Percentiles rank a stretch among this genome's conserved stretches.
Evolutionary conservation across 1,284 basidiomycete genomes (phyloP).

Genomic region (Ganoderma multipileum): DNA sequence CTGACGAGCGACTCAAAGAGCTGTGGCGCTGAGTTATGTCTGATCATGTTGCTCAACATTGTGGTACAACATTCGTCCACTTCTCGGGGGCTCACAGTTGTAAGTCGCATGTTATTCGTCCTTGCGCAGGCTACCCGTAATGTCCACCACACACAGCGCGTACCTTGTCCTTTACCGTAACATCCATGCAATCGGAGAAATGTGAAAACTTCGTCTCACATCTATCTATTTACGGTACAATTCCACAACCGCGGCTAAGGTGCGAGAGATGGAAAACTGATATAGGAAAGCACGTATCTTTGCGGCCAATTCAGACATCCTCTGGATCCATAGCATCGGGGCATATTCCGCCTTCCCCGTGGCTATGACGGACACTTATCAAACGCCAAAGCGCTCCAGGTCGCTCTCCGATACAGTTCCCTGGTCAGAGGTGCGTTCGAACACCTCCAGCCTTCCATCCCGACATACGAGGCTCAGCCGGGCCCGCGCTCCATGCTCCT

Average conservation of each 20-base stretch:
- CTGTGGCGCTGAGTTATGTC: background rate
- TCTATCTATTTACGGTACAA: background rate
- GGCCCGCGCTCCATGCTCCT: conserved; percentile 50
- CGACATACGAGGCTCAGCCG: conserved; percentile 55
- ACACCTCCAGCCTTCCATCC: conserved; percentile 49
- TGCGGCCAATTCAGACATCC: conserved; percentile 3
- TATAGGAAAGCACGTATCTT: conserved; percentile 10
- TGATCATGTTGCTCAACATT: background rate
- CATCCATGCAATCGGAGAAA: background rate
- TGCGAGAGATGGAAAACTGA: conserved; percentile 7
- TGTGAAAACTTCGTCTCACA: background rate
- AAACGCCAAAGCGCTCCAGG: conserved; percentile 43
- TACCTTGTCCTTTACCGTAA: background rate
- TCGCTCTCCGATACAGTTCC: conserved; percentile 50
- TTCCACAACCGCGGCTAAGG: background rate
- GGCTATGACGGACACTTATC: background rate
- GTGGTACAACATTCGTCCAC: background rate
- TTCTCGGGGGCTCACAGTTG: background rate
- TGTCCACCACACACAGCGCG: background rate
- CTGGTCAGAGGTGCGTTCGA: conserved; percentile 45
- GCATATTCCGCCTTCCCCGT: background rate
- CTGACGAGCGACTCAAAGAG: background rate
- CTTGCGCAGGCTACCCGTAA: background rate
- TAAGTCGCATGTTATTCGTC: background rate
- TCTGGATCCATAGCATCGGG: background rate